phyloP scores from a whole-genome alignment of 768 basidiomycete species.

The Suillus weaverae region DNA sequence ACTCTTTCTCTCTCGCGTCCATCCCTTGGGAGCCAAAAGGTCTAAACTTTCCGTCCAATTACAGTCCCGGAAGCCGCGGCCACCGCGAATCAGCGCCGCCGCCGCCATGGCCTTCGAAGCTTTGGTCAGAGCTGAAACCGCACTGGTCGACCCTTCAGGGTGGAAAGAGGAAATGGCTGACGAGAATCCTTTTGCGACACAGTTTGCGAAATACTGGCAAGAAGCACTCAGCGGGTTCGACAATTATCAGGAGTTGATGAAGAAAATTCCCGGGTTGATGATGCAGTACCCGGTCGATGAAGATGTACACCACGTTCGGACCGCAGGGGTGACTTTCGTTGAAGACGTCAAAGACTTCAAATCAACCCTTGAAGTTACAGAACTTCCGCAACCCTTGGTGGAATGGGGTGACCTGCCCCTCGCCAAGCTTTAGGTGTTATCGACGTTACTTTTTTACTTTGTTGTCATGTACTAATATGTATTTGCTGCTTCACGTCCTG shows the following conservation, averaged over 20 bases:
- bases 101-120: slow-evolving; percentile 64
- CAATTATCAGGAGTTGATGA: slow-evolving; percentile 42
- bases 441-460: neutral
- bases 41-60: slow-evolving; percentile 86
- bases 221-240: slow-evolving; percentile 41
- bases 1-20: slow-evolving; percentile 68
- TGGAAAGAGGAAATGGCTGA: slow-evolving; percentile 56
- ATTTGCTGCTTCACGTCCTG: neutral
- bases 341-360: slow-evolving; percentile 69
- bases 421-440: slow-evolving; percentile 48
- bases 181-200: slow-evolving; percentile 53
- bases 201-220: slow-evolving; percentile 68
- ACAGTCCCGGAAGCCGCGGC: slow-evolving; percentile 63
- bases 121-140: slow-evolving; percentile 45
- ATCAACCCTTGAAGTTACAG: slow-evolving; percentile 51
- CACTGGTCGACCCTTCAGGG: slow-evolving; percentile 50
- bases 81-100: slow-evolving; percentile 60
- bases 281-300: slow-evolving; percentile 55
- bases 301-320: slow-evolving; percentile 47
- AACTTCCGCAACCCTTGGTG: slow-evolving; percentile 65
- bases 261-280: slow-evolving; percentile 56
- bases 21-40: slow-evolving; percentile 66
- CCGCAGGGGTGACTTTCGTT: slow-evolving; percentile 57
- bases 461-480: neutral
- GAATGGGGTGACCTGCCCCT: slow-evolving; percentile 73